Evolutionary conservation across 331 rosid genomes (phyloP), one percentile per base, ranked within the genome.

Genomic region (Saraca asoca): DNA sequence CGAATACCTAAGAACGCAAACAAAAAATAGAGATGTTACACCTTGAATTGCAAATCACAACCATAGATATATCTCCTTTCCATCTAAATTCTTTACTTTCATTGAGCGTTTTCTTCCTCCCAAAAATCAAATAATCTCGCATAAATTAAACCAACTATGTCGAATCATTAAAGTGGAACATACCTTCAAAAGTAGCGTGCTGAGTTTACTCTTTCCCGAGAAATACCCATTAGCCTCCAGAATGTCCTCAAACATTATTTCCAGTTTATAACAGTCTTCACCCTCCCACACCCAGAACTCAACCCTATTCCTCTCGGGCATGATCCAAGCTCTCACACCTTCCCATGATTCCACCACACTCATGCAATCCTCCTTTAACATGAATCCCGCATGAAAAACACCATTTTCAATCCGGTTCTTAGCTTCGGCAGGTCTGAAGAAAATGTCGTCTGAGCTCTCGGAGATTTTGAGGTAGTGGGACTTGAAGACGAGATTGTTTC

Each of bases 131-230:
- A 3, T 24, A 18, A 1, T 11, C 5, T 5, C 13, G n/a, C 14
- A n/a, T 14, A 5, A 12, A 11, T 43, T 39, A 7, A 39, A 39
- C 43, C n/a, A 43, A 12, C 6, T 10, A 43, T 12, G 5, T 43
- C 14, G 13, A 10, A 10, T 12, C n/a, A 14, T 46, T 17, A 41
- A 8, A 5, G 16, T 38, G 43, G 48, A n/a, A 59, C 6, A 17
- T 75, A 84, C 97, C 97, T 84, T 82, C 33, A 93, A 67, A 65
- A 84, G 79, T 3, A 90, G 65, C 0, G 90, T 85, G 71, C 84
- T 80, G 65, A 80, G 71, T 58, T 79, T 80, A 10, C 34, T 74
- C 24, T 72, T 87, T 7, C 58, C 90, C 69, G 70, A 69, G 71
- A 58, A 56, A 65, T 61, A 81, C 18, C 86, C 88, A 39, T 69